Conservation (phyloP, 2,329 filamentous ascomycete species). For the Ophiostoma angusticollis region DNA sequence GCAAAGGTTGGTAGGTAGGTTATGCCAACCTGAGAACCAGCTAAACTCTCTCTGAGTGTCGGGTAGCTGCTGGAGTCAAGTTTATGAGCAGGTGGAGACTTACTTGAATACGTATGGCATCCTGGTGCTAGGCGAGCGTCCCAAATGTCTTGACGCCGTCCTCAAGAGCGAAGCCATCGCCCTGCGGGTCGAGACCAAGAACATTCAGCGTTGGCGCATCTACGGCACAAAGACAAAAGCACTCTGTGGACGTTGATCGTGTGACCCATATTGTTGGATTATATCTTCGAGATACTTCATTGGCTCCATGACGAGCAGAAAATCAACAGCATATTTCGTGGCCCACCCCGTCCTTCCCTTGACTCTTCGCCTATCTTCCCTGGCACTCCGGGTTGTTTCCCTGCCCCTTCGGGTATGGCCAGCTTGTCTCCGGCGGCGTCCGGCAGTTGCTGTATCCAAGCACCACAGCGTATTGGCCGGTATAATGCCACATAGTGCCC, state of each 20-base stretch:
- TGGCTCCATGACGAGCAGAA: too few species aligned
- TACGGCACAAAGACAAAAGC: too few species aligned
- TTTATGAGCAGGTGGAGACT: conserved; percentile 13
- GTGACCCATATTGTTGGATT: too few species aligned
- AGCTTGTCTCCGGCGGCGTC: neutral
- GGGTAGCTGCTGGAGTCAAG: conserved; percentile 13
- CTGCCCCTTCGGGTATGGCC: conserved; percentile 2
- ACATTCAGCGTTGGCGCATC: conserved; percentile 7
- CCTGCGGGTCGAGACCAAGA: conserved; percentile 11
- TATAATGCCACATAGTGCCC: conserved; percentile 9
- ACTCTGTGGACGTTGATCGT: too few species aligned
- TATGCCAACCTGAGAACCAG: too few species aligned
- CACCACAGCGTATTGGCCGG: conserved; percentile 5
- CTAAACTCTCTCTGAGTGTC: too few species aligned
- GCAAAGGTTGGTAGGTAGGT: too few species aligned
- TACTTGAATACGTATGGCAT: conserved; percentile 12
- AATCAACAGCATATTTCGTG: too few species aligned
- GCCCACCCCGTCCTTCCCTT: too few species aligned
- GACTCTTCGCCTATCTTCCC: too few species aligned
- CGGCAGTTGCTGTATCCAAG: conserved; percentile 11
- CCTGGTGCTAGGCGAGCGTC: neutral
- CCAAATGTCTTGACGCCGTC: neutral
- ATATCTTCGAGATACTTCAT: too few species aligned
- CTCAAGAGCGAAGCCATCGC: conserved; percentile 7
- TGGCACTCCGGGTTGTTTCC: conserved; percentile 6